These are phyloP conservation scores for Ustilago lituana DNA, from an alignment of 1,284 basidiomycete genomes.

Conservation along the genomic window DNA sequence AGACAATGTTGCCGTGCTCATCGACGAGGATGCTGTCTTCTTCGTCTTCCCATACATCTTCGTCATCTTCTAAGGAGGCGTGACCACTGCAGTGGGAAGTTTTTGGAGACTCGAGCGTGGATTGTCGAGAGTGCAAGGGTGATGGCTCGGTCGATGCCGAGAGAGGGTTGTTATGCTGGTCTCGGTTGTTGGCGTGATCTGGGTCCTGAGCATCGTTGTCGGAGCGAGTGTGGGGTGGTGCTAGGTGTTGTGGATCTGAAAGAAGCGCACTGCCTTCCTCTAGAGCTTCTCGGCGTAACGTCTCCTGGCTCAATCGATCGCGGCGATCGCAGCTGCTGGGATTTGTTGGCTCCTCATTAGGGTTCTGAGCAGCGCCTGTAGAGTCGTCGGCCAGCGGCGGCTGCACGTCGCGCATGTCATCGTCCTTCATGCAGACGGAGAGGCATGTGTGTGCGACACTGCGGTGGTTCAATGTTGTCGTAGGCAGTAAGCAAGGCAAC, in stretches of 20 bases:
- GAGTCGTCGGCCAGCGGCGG: slow-evolving; percentile 3
- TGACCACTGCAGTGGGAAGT: background rate
- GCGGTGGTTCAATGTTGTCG: background rate
- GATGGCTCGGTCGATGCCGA: background rate
- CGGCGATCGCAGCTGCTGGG: background rate
- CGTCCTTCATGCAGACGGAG: slow-evolving; percentile 14
- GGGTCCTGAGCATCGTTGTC: background rate
- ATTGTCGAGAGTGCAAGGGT: slow-evolving; percentile 12
- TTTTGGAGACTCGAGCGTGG: slow-evolving; percentile 10
- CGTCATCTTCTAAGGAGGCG: slow-evolving; percentile 29
- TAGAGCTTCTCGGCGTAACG: slow-evolving; percentile 9
- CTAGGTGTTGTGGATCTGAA: background rate
- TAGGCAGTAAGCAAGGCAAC: too few relatives aligned
- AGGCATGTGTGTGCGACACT: slow-evolving; percentile 12
- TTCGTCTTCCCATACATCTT: slow-evolving; percentile 49
- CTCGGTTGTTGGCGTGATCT: too few relatives aligned
- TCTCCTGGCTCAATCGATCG: slow-evolving; percentile 23
- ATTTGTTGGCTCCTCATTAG: background rate
- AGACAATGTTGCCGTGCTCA: slow-evolving; percentile 31
- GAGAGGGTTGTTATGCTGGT: too few relatives aligned
- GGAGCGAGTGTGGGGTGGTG: background rate
- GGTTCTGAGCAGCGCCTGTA: background rate
- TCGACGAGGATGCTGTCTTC: slow-evolving; percentile 31
- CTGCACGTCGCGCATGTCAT: slow-evolving; percentile 6
- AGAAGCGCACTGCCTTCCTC: background rate